Percentiles rank a stretch among this genome's conserved stretches.
phyloP scores from a whole-genome alignment of 306 rosid species.

The Prunus kanzakura region DNA sequence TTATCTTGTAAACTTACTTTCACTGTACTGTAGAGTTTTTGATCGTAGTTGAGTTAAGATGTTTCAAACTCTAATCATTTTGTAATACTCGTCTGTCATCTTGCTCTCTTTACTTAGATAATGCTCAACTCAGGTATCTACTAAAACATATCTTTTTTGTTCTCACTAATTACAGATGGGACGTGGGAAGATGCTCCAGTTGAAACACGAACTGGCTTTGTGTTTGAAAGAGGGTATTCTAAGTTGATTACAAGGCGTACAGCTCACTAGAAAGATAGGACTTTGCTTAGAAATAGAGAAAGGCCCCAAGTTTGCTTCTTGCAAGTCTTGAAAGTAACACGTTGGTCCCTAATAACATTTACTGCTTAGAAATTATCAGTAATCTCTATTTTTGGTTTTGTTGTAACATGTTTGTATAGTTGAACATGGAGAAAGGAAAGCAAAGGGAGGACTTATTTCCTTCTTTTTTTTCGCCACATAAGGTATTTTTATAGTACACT shows the following conservation, averaged over 20 bases:
- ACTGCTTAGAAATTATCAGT: slow-evolving; percentile 2
- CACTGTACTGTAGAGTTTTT: neutral
- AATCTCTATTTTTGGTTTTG: neutral
- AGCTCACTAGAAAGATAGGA: slow-evolving; percentile 21
- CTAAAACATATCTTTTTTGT: neutral
- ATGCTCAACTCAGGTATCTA: slow-evolving; percentile 9
- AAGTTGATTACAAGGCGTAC: slow-evolving; percentile 34
- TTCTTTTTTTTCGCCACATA: too few species aligned
- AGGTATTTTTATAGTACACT: too few species aligned
- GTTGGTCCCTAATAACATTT: neutral
- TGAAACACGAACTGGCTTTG: slow-evolving; percentile 62
- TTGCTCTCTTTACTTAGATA: neutral
- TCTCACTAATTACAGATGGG: slow-evolving; percentile 54
- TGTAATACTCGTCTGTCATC: neutral
- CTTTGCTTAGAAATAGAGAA: slow-evolving; percentile 10
- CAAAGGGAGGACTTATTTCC: too few species aligned
- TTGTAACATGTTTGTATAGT: too few species aligned
- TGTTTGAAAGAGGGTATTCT: slow-evolving; percentile 64
- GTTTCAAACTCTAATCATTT: neutral
- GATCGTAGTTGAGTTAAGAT: neutral
- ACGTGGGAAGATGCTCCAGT: slow-evolving; percentile 66
- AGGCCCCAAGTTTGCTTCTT: slow-evolving; percentile 18
- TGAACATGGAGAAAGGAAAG: too few species aligned
- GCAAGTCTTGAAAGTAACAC: neutral
- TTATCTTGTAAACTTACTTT: neutral